phyloP scores from a whole-genome alignment of 805 yeast species.

The Nakazawaea pomicola region DNA sequence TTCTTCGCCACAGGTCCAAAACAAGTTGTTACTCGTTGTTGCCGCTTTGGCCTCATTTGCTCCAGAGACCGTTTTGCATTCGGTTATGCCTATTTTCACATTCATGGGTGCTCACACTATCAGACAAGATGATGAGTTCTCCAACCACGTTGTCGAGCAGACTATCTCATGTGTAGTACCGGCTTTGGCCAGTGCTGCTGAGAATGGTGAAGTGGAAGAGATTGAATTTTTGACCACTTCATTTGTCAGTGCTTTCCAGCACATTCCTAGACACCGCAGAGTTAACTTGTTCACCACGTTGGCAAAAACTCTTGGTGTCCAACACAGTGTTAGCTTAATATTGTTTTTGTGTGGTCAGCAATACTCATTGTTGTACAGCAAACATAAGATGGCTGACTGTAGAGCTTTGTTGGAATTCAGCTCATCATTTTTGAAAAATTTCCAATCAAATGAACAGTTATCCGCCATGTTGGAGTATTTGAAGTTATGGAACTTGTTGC shows the following conservation, averaged over 20 bases:
- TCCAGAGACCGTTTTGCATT: conserved; percentile 88
- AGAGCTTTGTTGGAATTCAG: conserved; percentile 67
- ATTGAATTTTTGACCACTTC: conserved; percentile 81
- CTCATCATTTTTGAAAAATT: conserved; percentile 61
- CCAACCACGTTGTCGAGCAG: conserved; percentile 87
- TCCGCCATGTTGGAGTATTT: conserved; percentile 46
- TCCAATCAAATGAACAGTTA: conserved; percentile 64
- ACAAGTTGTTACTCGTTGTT: conserved; percentile 75
- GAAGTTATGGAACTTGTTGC: conserved; percentile 45
- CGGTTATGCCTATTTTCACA: conserved; percentile 99
- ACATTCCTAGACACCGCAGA: conserved; percentile 95
- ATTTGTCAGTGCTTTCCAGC: conserved; percentile 91
- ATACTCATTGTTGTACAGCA: conserved; percentile 48
- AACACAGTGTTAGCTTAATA: conserved; percentile 62
- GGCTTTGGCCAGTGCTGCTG: conserved; percentile 57
- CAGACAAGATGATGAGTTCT: conserved; percentile 94
- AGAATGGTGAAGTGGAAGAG: conserved; percentile 47
- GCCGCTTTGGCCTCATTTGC: conserved; percentile 83
- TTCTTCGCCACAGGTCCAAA: conserved; percentile 91
- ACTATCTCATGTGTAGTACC: conserved; percentile 89
- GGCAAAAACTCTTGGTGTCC: conserved; percentile 67
- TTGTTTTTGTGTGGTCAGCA: conserved; percentile 80
- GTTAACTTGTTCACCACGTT: conserved; percentile 78
- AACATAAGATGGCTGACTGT: conserved; percentile 62
- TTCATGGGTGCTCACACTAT: conserved; percentile 98